Base-by-base conservation (phyloP, 106 monocot genomes). In the Dioscorea dumetorum region DNA sequence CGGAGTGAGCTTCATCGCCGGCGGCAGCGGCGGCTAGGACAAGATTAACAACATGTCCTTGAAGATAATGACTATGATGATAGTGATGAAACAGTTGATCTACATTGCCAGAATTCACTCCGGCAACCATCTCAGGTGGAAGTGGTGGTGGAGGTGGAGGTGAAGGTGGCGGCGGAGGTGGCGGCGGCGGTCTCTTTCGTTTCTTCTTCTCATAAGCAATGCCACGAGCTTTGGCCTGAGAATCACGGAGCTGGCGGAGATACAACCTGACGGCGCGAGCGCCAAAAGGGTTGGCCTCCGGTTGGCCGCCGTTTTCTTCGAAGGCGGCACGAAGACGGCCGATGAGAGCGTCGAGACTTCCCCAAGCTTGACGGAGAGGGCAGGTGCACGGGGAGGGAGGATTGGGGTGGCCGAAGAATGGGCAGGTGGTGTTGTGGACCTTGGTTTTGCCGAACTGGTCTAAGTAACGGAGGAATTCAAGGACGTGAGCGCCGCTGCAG, bases 301-400 rank as follows among this genome's bases (percentile, higher is more conserved):
- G 72, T 3, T n/a, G 20, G 16, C 72, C 72, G 32, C 72, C 72
- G 32, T 51, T 52, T 62, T 72, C 72, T 51, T 72, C 72, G 51
- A 61, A 72, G n/a, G 72, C 72, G 28, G 72, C 72, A 52, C 72
- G 72, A 62, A 72, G 72, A 19, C 72, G 61, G 62, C 72, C 72
- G 51, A 72, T 53, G 50, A 72, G 72, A 50, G 72, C 72, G 72
- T 72, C 72, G 72, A 72, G 72, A 50, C 49, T 50, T 32, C 72
- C 72, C 72, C 72, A 72, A 32, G 72, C 72, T 62, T 72, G 72
- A 19, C 62, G 62, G 22, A 72, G 62, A 9, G 72, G 72, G 72
- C 72, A 72, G 20, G 72, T 15, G 72, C 72, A 72, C 2, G 72
- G 72, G 8, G 62, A 51, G 13, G 72, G 73, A 2, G 54, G 73